Percentiles rank a stretch among this genome's conserved stretches.
Conservation (phyloP, 2,329 filamentous ascomycete species). For the Coniochaeta sp. region DNA sequence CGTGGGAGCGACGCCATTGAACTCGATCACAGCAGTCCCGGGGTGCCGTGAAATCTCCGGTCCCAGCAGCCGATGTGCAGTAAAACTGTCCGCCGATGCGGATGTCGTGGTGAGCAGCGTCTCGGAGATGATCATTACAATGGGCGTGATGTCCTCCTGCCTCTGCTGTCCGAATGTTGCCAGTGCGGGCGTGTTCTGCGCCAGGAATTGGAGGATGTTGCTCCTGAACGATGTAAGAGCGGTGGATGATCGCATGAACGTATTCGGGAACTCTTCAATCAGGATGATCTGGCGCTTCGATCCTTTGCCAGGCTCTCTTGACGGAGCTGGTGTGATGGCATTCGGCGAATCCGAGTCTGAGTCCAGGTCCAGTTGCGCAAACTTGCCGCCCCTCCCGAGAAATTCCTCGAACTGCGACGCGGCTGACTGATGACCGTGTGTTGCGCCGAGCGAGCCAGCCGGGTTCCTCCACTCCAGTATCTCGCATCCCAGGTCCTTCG, state of each 20-base stretch:
- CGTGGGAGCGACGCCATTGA: slow-evolving; percentile 86
- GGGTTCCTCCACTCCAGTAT: slow-evolving; percentile 91
- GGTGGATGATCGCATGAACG: slow-evolving; percentile 59
- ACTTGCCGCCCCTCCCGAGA: slow-evolving; percentile 71
- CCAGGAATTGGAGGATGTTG: slow-evolving; percentile 68
- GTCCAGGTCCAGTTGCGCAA: slow-evolving; percentile 45
- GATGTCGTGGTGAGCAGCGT: slow-evolving; percentile 80
- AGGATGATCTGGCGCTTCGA: slow-evolving; percentile 53
- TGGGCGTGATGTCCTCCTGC: slow-evolving; percentile 48
- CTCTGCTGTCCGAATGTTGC: slow-evolving; percentile 36
- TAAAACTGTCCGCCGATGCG: slow-evolving; percentile 83
- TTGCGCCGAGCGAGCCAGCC: slow-evolving; percentile 46
- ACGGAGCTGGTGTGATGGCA: slow-evolving; percentile 8
- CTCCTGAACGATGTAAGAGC: slow-evolving; percentile 65
- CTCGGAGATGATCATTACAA: slow-evolving; percentile 89
- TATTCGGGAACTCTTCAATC: slow-evolving; percentile 77
- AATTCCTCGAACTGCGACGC: slow-evolving; percentile 89
- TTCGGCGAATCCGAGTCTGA: slow-evolving; percentile 12
- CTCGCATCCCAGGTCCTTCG: slow-evolving; percentile 68
- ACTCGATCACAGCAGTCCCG: slow-evolving; percentile 74
- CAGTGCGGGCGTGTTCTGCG: slow-evolving; percentile 54
- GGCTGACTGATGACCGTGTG: slow-evolving; percentile 60
- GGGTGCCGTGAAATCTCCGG: slow-evolving; percentile 80
- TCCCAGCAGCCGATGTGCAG: slow-evolving; percentile 81
- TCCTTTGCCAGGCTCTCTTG: not conserved